These are phyloP conservation scores for Echinosphaeria canescens DNA, from an alignment of 2,329 filamentous ascomycete genomes.

Conservation along the genomic window DNA sequence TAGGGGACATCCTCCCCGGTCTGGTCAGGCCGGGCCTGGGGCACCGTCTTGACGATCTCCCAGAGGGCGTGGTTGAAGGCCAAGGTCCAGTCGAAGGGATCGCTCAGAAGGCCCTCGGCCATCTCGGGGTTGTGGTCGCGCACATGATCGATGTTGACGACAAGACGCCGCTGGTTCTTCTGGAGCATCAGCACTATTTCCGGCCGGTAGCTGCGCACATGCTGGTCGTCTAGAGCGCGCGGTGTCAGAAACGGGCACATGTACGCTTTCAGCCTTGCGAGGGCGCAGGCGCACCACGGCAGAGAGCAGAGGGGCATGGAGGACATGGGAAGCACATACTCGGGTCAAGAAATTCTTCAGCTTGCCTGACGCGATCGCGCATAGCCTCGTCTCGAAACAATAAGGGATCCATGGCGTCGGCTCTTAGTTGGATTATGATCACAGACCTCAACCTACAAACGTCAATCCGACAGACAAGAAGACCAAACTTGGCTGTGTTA, in stretches of 20 bases:
- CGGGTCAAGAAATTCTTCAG: conserved; percentile 87
- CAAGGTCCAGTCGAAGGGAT: conserved; percentile 72
- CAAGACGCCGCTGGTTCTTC: conserved; percentile 39
- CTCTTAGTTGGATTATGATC: too few species aligned
- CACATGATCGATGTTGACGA: conserved; percentile 76
- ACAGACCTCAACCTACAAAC: too few species aligned
- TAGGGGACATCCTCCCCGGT: conserved; percentile 62
- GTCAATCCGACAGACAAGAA: too few species aligned
- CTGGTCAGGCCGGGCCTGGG: conserved; percentile 55
- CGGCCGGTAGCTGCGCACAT: conserved; percentile 57
- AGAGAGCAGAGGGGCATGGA: background rate
- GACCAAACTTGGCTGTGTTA: too few species aligned
- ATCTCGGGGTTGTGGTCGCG: conserved; percentile 70
- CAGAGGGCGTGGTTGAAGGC: conserved; percentile 86
- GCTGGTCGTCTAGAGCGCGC: conserved; percentile 20
- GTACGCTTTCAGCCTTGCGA: conserved; percentile 20
- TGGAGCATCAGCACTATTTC: conserved; percentile 67
- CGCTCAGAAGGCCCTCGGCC: conserved; percentile 54
- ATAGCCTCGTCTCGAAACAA: conserved; percentile 71
- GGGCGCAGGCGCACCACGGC: conserved; percentile 1
- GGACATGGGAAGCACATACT: conserved; percentile 39
- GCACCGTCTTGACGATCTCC: conserved; percentile 63
- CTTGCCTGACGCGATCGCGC: conserved; percentile 63
- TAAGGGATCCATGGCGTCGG: conserved; percentile 51
- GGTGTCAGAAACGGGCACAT: conserved; percentile 12